These are phyloP conservation scores for Pyricularia grisea DNA, from an alignment of 2,329 filamentous ascomycete genomes.

Conservation along the genomic window DNA sequence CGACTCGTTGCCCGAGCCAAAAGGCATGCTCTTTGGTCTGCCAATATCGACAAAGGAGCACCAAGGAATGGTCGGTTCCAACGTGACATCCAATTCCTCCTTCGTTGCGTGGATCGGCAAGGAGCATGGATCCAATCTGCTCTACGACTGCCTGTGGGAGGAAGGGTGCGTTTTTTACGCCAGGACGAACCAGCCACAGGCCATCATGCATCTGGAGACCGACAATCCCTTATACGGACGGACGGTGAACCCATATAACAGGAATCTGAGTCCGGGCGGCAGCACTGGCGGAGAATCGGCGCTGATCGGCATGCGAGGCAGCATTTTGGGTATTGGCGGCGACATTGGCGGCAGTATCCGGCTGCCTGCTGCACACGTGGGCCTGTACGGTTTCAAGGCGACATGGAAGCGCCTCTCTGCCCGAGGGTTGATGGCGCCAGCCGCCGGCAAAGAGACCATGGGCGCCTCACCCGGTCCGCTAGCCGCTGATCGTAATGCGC, in stretches of 20 bases:
- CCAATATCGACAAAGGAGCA: constrained; percentile 26
- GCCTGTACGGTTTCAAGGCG: constrained; percentile 22
- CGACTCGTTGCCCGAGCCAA: constrained; percentile 21
- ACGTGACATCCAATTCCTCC: background rate
- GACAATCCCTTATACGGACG: constrained; percentile 59
- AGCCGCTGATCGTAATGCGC: constrained; percentile 21
- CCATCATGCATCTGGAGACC: constrained; percentile 61
- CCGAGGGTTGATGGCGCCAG: background rate
- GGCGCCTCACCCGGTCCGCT: constrained; percentile 22
- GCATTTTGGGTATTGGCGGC: constrained; percentile 31
- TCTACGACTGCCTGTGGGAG: constrained; percentile 16
- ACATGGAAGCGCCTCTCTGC: constrained; percentile 21
- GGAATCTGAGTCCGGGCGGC: constrained; percentile 51
- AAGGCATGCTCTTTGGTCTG: constrained; percentile 22
- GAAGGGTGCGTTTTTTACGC: constrained; percentile 17
- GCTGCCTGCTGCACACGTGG: constrained; percentile 19
- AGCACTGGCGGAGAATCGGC: constrained; percentile 60
- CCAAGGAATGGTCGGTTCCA: constrained; percentile 14
- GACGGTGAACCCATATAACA: constrained; percentile 52
- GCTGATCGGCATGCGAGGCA: constrained; percentile 48
- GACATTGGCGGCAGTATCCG: constrained; percentile 25
- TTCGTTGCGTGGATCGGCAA: constrained; percentile 4
- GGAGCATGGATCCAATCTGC: constrained; percentile 3
- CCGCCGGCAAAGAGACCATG: constrained; percentile 25
- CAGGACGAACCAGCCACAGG: constrained; percentile 29